Evolutionary conservation across 345 rosid species (phyloP), one percentile per base, ranked within the genome.

Genomic region (Balakata baccata): DNA sequence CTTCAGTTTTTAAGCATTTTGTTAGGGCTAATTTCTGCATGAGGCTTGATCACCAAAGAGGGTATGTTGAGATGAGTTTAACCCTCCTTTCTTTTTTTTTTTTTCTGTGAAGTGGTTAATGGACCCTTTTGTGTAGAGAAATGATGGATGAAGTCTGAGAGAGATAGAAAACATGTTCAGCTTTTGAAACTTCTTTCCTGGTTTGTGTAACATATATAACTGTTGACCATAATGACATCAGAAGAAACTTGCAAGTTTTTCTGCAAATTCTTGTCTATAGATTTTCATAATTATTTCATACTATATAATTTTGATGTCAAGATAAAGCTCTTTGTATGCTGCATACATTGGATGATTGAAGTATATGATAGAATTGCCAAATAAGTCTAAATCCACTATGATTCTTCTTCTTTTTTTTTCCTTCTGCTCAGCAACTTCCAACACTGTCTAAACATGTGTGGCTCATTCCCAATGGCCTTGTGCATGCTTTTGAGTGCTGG

Each of bases 41-140:
- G 12, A 59, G 80, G 67, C 67, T 68, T 58, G 78, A 49, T 70
- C 57, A 52, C 16, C 29, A 65, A 11, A 39, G 23, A 22, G 76
- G 67, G 69, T 11, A n/a, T 73, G 66, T 74, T 29, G 71, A 75
- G 52, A 68, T 12, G 69, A 57, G 63, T 58, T 73, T n/a, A 39
- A 39, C 63, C 68, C 70, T 38, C 45, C 4, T 38, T 3, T 72
- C 45, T 13, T 70, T 74, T 59, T 65, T 71, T 67, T 66, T 65
- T 45, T 6, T n/a, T n/a, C 11, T n/a, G 6, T 16, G 8, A 60
- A 11, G 66, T 60, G 23, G 59, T 68, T 38, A 41, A 62, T 12
- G 74, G 58, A 64, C 13, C 52, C 52, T 57, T 71, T 53, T 57
- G 23, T 68, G 64, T 62, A 72, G 23, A 81, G 66, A 54, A 54